Evolutionary conservation across 768 basidiomycete genomes (phyloP).

Genomic region (Tubosaeta sp.): DNA sequence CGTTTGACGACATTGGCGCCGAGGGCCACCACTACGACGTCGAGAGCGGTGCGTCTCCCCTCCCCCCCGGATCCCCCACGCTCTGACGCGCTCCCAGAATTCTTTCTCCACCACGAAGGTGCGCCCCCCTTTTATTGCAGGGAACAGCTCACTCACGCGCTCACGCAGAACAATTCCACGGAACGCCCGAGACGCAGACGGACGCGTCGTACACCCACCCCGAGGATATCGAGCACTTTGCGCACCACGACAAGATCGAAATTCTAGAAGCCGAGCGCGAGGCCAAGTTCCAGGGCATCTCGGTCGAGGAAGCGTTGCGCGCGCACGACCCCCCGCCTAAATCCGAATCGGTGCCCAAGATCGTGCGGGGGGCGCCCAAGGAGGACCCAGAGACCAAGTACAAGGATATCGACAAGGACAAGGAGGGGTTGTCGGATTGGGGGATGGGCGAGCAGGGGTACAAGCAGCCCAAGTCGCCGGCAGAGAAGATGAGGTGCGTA

Average conservation of each 20-base stretch:
- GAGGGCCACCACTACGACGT: conserved; percentile 93
- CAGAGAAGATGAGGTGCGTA: conserved; percentile 67
- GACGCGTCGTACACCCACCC: conserved; percentile 93
- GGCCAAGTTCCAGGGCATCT: conserved; percentile 78
- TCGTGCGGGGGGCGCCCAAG: conserved; percentile 56
- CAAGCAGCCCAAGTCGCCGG: conserved; percentile 63
- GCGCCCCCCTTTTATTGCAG: background rate
- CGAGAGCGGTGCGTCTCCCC: conserved; percentile 67
- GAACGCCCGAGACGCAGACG: conserved; percentile 95
- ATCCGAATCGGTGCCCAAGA: conserved; percentile 40
- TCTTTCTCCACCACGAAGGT: conserved; percentile 98
- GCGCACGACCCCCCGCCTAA: conserved; percentile 42
- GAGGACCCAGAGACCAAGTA: conserved; percentile 64
- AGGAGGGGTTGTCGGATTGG: conserved; percentile 58
- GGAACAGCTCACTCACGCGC: background rate
- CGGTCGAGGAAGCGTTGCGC: conserved; percentile 63
- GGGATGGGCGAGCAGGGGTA: conserved; percentile 69
- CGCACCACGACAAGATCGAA: conserved; percentile 84
- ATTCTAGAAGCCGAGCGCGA: conserved; percentile 77
- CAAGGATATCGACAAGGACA: conserved; percentile 51
- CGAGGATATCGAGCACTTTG: conserved; percentile 91
- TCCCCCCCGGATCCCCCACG: background rate
- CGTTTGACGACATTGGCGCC: conserved; percentile 78
- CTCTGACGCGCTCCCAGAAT: conserved; percentile 46
- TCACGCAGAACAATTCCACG: conserved; percentile 77